Evolutionary conservation across 106 monocot species (phyloP), one percentile per base, ranked within the genome.

Genomic region (Platanthera zijinensis): DNA sequence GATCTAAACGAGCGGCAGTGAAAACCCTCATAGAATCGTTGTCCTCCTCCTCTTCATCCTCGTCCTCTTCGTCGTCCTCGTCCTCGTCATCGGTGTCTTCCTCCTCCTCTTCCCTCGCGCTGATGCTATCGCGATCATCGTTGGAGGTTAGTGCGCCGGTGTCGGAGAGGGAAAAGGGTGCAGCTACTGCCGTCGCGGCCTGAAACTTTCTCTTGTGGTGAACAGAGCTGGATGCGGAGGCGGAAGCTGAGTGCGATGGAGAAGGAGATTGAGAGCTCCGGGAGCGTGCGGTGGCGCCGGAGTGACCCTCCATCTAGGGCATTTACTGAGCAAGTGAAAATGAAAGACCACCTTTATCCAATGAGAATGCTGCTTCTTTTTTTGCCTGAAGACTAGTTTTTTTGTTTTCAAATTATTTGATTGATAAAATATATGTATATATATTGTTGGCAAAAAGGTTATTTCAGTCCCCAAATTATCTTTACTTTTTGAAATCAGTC

Each of bases 191-290:
- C 45, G 78, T 51, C 28, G 77, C n/a, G 51, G 85, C 14, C 10
- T 86, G 52, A 47, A 72, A 28, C 63, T 86, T 84, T 79, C 88
- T 86, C 79, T 88, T 86, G 80, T 86, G 86, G 53, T 71, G 85
- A 48, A 85, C 76, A 76, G 82, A 79, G 54, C 90, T 85, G 74
- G 81, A 79, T 25, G 90, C 86, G 70, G 83, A 83, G 75, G 92
- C 87, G 28, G 86, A 86, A 22, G 92, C 90, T 64, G 92, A 86
- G 77, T 78, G 83, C 46, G 95, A 88, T 22, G 85, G 89, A 13
- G 92, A 92, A 3, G 85, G 86, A 2, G 95, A 81, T 30, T 92
- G 95, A 25, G 92, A 92, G 69, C 83, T 95, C 57, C 92, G 89
- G 46, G 95, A 90, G 15, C 92, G 83, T n/a, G 82, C 87, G 46